Evolutionary conservation across 495 filamentous ascomycete genomes (phyloP).

Genomic region (Aspergillus homomorphus): DNA sequence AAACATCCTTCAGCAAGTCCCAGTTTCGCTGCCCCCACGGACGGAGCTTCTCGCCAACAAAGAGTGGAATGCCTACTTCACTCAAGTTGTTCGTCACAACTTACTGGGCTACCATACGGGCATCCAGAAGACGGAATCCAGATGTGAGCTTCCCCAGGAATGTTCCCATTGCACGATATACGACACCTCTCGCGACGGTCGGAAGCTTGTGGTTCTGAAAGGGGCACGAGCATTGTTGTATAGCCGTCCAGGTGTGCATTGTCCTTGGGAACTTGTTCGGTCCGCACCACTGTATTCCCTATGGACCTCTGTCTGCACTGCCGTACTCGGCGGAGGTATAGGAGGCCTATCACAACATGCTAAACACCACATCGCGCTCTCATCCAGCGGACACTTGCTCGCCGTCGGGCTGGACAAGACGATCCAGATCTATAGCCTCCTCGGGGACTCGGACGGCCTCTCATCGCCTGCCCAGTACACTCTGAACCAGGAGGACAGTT

Average conservation of each 20-base stretch:
- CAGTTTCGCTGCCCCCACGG: constrained; percentile 12
- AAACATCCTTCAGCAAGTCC: constrained; percentile 14
- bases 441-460: not conserved
- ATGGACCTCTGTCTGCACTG: constrained; percentile 18
- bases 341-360: constrained; percentile 11
- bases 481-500: constrained; percentile 7
- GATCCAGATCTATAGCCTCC: constrained; percentile 21
- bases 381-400: constrained; percentile 12
- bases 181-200: constrained; percentile 11
- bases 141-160: constrained; percentile 7
- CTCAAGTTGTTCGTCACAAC: constrained; percentile 15
- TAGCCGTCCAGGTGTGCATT: not conserved
- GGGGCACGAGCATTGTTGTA: constrained; percentile 16
- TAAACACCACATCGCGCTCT: constrained; percentile 19
- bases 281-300: constrained; percentile 17
- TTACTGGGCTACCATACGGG: constrained; percentile 10
- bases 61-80: constrained; percentile 20
- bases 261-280: constrained; percentile 11
- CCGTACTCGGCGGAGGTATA: constrained; percentile 10
- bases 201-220: constrained; percentile 13
- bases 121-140: constrained; percentile 11
- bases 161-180: constrained; percentile 10
- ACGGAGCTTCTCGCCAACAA: constrained; percentile 8
- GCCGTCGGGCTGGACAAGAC: constrained; percentile 18
- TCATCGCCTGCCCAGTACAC: constrained; percentile 15